Conservation (phyloP, 176 grass and related monocot species). For the Raddia distichophylla region DNA sequence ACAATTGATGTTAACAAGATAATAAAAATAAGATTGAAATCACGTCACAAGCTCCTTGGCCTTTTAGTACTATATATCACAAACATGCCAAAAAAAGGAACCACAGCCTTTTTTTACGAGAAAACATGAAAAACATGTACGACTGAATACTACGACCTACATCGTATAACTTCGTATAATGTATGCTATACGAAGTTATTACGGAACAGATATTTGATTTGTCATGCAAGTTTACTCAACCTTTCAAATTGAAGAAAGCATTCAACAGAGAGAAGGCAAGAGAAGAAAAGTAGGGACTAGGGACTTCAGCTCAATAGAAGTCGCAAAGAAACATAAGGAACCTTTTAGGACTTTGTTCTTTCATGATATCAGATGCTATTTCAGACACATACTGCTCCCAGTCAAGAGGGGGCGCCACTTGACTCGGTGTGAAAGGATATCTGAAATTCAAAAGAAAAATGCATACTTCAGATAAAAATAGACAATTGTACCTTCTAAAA, state of each 20-base stretch:
- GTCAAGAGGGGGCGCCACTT: slow-evolving; percentile 81
- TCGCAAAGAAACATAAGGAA: slow-evolving; percentile 29
- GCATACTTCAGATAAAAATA: slow-evolving; percentile 8
- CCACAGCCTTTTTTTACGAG: neutral
- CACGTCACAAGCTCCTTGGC: neutral
- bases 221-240: neutral
- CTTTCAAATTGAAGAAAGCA: slow-evolving; percentile 13
- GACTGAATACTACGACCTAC: neutral
- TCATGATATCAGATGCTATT: slow-evolving; percentile 90
- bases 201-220: too few relatives aligned
- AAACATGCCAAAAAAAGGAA: neutral
- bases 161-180: too few relatives aligned
- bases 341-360: slow-evolving; percentile 99
- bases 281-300: neutral
- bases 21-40: neutral
- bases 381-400: slow-evolving; percentile 97
- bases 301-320: slow-evolving; percentile 1
- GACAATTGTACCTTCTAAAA: neutral
- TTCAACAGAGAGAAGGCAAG: neutral
- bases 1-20: neutral
- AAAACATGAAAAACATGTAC: neutral
- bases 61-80: neutral
- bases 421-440: slow-evolving; percentile 87
- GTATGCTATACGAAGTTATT: too few relatives aligned
- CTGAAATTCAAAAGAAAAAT: slow-evolving; percentile 48